These are phyloP conservation scores for Penicillium waksmanii DNA, from an alignment of 495 filamentous ascomycete species.

Conservation along the genomic window DNA sequence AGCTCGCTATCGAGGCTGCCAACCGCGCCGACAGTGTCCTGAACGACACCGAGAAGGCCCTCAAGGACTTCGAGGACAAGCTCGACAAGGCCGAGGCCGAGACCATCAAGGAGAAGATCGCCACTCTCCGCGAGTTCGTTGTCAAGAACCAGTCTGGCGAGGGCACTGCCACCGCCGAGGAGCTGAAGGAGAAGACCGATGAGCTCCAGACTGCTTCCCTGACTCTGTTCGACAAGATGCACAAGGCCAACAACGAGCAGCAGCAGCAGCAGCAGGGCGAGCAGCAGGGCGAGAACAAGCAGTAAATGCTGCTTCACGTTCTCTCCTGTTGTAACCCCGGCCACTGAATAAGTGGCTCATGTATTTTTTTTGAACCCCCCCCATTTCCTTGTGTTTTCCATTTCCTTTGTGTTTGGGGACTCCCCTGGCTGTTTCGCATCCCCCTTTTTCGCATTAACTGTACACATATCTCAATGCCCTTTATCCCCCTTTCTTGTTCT, in stretches of 20 bases:
- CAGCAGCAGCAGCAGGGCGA: slow-evolving; percentile 60
- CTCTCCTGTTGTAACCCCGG: slow-evolving; percentile 4
- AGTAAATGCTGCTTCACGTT: slow-evolving; percentile 48
- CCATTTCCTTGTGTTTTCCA: slow-evolving; percentile 24
- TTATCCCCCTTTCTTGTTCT: slow-evolving; percentile 32
- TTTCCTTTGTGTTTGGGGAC: slow-evolving; percentile 31
- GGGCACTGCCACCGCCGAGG: slow-evolving; percentile 77
- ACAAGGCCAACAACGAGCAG: slow-evolving; percentile 86
- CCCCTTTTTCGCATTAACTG: slow-evolving; percentile 43
- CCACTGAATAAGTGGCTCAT: slow-evolving; percentile 6
- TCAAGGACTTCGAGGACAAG: slow-evolving; percentile 93
- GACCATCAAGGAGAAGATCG: slow-evolving; percentile 91
- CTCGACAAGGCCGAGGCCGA: slow-evolving; percentile 97
- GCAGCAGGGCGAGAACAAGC: slow-evolving; percentile 79
- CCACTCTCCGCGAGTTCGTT: slow-evolving; percentile 83
- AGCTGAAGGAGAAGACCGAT: slow-evolving; percentile 97
- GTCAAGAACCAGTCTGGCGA: slow-evolving; percentile 95
- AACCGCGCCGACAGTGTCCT: slow-evolving; percentile 96
- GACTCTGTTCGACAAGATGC: slow-evolving; percentile 99
- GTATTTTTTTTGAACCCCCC: slow-evolving; percentile 34
- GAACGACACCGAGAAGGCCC: slow-evolving; percentile 97
- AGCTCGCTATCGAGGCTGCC: slow-evolving; percentile 88
- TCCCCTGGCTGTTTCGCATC: slow-evolving; percentile 31
- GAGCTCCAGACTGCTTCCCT: slow-evolving; percentile 95
- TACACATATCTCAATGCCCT: slow-evolving; percentile 44